Evolutionary conservation across 2,329 filamentous ascomycete genomes (phyloP).

Genomic region (Penicillium sclerotiorum): DNA sequence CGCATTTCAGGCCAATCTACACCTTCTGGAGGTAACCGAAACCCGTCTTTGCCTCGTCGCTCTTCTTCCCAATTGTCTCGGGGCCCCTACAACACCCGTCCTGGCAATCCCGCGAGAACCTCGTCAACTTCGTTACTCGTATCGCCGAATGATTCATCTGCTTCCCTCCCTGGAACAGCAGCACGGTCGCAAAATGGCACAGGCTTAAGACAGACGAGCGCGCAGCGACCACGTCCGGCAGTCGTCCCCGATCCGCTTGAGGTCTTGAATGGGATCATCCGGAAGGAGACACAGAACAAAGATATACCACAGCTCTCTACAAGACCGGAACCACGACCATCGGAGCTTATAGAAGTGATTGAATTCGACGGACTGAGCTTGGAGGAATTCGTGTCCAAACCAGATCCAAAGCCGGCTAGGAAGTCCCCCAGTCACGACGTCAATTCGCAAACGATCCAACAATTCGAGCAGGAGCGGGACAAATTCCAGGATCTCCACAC

Average conservation of each 20-base stretch:
- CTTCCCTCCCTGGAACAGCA: constrained; percentile 69
- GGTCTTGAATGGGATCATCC: constrained; percentile 65
- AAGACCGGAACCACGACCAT: constrained; percentile 36
- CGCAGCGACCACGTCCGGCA: constrained; percentile 51
- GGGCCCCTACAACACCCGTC: constrained; percentile 68
- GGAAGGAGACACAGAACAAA: constrained; percentile 33
- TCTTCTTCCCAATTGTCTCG: constrained; percentile 70
- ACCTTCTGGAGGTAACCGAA: constrained; percentile 64
- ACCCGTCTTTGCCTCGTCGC: constrained; percentile 69
- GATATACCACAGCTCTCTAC: constrained; percentile 6
- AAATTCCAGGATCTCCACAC: constrained; percentile 89
- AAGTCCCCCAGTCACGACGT: constrained; percentile 35
- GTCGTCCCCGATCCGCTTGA: constrained; percentile 70
- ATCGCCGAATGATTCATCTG: constrained; percentile 73
- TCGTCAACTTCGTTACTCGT: constrained; percentile 77
- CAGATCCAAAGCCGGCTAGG: constrained; percentile 29
- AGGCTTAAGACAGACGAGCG: constrained; percentile 60
- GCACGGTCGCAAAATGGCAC: constrained; percentile 69
- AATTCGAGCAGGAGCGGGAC: constrained; percentile 78
- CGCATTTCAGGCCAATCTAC: constrained; percentile 74
- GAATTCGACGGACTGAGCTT: constrained; percentile 80
- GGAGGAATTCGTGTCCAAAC: constrained; percentile 63
- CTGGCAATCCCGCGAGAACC: constrained; percentile 68
- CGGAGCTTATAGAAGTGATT: constrained; percentile 63
- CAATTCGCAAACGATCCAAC: constrained; percentile 65